phyloP scores from a whole-genome alignment of 139 green algal genomes.

The Chara braunii region DNA sequence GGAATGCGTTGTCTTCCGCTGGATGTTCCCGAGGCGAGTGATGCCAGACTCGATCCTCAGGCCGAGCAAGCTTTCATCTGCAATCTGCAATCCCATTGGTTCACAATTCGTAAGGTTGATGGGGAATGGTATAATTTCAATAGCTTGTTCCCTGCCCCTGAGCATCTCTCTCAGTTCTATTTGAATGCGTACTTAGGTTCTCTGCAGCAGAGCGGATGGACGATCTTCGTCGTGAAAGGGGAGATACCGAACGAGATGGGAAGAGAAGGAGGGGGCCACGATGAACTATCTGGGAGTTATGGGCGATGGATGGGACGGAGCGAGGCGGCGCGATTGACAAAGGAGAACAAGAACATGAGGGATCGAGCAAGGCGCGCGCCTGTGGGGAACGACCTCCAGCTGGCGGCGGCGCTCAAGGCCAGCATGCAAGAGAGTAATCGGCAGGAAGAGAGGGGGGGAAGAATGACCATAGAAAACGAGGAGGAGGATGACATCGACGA shows the following conservation, averaged over 20 bases:
- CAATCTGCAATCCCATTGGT: slow-evolving; percentile 69
- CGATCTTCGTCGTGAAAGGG: slow-evolving; percentile 60
- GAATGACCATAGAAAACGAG: neutral
- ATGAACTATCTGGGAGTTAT: slow-evolving; percentile 6
- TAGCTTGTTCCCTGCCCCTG: slow-evolving; percentile 61
- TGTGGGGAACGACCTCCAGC: neutral
- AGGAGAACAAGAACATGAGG: neutral
- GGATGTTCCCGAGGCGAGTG: slow-evolving; percentile 39
- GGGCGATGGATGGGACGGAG: slow-evolving; percentile 15
- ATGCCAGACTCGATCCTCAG: slow-evolving; percentile 42
- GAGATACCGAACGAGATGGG: neutral
- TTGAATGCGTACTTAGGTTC: slow-evolving; percentile 59
- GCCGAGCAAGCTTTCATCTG: slow-evolving; percentile 39
- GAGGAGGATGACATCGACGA: neutral
- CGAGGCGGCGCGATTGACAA: no score
- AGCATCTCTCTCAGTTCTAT: slow-evolving; percentile 70
- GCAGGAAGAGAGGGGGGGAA: no score
- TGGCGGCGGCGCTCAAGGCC: neutral
- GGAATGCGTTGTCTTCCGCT: slow-evolving; percentile 44
- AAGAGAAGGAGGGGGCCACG: neutral
- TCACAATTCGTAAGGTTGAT: slow-evolving; percentile 57
- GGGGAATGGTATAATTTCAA: slow-evolving; percentile 78
- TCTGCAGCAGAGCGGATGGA: slow-evolving; percentile 60
- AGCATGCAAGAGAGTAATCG: neutral
- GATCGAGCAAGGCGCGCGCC: neutral